Conservation (phyloP, 2,329 filamentous ascomycete genomes). For the Lachnellula hyalina region DNA sequence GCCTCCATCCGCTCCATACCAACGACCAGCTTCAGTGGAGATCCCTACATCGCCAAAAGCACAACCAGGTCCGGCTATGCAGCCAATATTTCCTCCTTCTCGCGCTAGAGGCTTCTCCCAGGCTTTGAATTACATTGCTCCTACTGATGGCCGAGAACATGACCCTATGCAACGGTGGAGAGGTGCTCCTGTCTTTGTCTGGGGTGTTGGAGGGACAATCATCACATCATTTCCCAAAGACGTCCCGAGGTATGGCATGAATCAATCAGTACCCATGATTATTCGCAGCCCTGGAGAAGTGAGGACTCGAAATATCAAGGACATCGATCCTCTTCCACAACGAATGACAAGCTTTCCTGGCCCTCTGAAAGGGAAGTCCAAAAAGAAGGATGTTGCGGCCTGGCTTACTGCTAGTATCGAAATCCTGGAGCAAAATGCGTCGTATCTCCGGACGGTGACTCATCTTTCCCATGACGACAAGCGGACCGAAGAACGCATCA, state of each 20-base stretch:
- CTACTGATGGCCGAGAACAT: conserved; percentile 60
- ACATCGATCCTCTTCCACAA: conserved; percentile 66
- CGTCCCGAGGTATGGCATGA: conserved; percentile 74
- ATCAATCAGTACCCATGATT: conserved; percentile 66
- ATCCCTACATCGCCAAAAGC: conserved; percentile 22
- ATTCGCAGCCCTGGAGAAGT: conserved; percentile 79
- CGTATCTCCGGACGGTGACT: conserved; percentile 39
- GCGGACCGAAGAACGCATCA: conserved; percentile 68
- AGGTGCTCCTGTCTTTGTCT: conserved; percentile 78
- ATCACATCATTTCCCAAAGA: conserved; percentile 85
- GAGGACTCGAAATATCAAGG: conserved; percentile 69
- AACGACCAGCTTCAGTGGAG: conserved; percentile 47
- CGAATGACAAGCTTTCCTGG: conserved; percentile 79
- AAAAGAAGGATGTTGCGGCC: conserved; percentile 85
- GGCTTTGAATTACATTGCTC: conserved; percentile 52
- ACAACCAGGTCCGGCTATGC: conserved; percentile 10
- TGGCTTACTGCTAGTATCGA: conserved; percentile 81
- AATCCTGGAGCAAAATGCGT: conserved; percentile 54
- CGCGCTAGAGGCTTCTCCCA: conserved; percentile 50
- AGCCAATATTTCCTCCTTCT: conserved; percentile 14
- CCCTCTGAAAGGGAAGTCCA: conserved; percentile 80
- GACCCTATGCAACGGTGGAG: conserved; percentile 88
- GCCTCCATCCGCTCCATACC: conserved; percentile 36
- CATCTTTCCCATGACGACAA: conserved; percentile 58
- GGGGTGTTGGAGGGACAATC: conserved; percentile 80